Conservation (phyloP, 208 protist species). For the Trypanosoma boissoni region DNA sequence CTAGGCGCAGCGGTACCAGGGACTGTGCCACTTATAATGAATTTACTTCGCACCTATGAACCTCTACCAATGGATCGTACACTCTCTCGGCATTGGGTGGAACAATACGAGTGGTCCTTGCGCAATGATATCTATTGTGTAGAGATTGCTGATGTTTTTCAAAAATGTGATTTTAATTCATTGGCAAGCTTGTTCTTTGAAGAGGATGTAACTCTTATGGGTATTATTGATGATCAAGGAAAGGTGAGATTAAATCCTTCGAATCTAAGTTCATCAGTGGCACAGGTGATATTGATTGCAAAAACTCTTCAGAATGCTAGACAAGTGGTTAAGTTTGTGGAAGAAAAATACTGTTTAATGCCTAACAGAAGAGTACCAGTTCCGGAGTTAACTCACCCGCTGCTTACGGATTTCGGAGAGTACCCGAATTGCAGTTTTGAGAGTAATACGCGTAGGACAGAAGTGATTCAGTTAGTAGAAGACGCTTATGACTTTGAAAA, state of each 20-base stretch:
- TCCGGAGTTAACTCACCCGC: neutral
- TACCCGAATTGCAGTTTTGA: too few relatives aligned
- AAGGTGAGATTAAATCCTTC: slow-evolving; percentile 70
- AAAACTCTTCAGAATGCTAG: slow-evolving; percentile 44
- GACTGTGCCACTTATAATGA: slow-evolving; percentile 75
- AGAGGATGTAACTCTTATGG: slow-evolving; percentile 64
- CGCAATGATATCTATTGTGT: slow-evolving; percentile 74
- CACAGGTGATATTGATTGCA: slow-evolving; percentile 70
- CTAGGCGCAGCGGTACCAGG: slow-evolving; percentile 69
- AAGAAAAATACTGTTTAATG: slow-evolving; percentile 35
- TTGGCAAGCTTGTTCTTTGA: slow-evolving; percentile 58
- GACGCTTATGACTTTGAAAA: slow-evolving; percentile 73
- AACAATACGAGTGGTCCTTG: slow-evolving; percentile 81
- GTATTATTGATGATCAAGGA: slow-evolving; percentile 47
- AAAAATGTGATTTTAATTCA: slow-evolving; percentile 47
- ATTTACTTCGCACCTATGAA: slow-evolving; percentile 82
- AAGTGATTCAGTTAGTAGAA: slow-evolving; percentile 32
- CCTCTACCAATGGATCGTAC: slow-evolving; percentile 45
- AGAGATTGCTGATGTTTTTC: slow-evolving; percentile 51
- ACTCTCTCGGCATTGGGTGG: slow-evolving; percentile 57
- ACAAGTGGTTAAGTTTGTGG: slow-evolving; percentile 42
- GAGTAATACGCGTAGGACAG: neutral
- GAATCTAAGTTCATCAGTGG: slow-evolving; percentile 42
- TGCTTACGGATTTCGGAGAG: neutral
- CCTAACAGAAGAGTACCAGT: slow-evolving; percentile 19